Base-by-base conservation (phyloP, 768 basidiomycete genomes). In the Epithele typhae region DNA sequence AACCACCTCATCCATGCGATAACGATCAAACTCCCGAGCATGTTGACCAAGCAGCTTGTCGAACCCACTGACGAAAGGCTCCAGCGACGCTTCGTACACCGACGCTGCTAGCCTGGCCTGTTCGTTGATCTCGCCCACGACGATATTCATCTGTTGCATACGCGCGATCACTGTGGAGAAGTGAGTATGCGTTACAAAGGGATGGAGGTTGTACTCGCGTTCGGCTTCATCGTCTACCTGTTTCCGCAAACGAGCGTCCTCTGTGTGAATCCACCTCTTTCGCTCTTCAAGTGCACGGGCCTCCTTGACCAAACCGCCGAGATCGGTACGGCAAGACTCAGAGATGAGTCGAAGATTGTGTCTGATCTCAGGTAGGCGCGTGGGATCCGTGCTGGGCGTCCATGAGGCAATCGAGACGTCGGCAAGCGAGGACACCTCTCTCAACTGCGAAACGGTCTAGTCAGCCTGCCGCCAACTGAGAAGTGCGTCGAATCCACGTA, bases 311-410 rank as follows among this genome's bases (percentile, higher is more conserved):
- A 98, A 78, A 5, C 89, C 87, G 45, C 92, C 87, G 11, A 99
- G 75, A 49, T 95, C 88, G 15, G 74, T 79, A 56, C 88, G 89
- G 57, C 92, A 85, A 2, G 82, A 74, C 38, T 92, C 89, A 2
- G 80, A 75, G 25, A 99, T 91, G 35, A 97, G 77, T 4, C 87
- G 81, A 22, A 99, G 68, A 63, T 98, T 99, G 63, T 99, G 94
- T 21, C 95, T 81, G n/a, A 99, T 81, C 71, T 99, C 96, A 0
- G 96, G 96, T 52, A 98, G 83, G 45, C 90, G 84, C 39, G 83
- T 90, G 5, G 84, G 76, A 56, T 99, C 95, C 12, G 81, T 80
- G 0, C 92, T 82, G 1, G 92, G 91, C 9, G 87, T 84, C 92
- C 93, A 96, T 3, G 79, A 80, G 49, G 76, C 85, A 55, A 76